Evolutionary conservation across 805 yeast genomes (phyloP), one percentile per base, ranked within the genome.

Genomic region (Schizosaccharomyces osmophilus): DNA sequence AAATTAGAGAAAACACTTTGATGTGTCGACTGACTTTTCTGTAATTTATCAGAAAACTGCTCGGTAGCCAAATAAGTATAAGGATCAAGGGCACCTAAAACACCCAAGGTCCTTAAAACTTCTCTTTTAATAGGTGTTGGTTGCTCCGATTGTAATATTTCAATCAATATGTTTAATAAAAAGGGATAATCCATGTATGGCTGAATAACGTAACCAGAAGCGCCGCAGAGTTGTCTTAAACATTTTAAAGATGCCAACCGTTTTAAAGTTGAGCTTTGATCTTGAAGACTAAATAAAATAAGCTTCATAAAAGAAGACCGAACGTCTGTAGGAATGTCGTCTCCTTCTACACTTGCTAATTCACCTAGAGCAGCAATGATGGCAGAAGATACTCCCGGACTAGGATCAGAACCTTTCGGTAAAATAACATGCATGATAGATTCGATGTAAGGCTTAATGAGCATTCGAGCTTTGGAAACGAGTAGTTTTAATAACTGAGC

Each of bases 161-260:
- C 83, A 3, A 88, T 87, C 36, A 93, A 73, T 71, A 86, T 80
- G 5, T 90, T 87, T 55, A 93, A 73, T 32, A 93, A 74, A 66
- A 87, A 90, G 0, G 97, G 98, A 68, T 89, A 89, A 64, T 88
- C 95, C 32, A 89, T 71, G 55, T 87, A 75, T 0, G 99, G 99
- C 61, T 88, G 90, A 48, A 93, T 89, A n/a, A 93, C 98, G 69
- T 90, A 90, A 2, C 97, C 97, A 0, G 97, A 83, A 1, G 95
- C 84, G 8, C 89, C 81, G 0, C 97, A 82, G 41, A 93, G 73
- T 67, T 88, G 95, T 1, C 96, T 96, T 61, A 93, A 73, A 0
- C 97, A 80, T 66, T 82, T 82, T 64, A 93, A 74, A 0, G 97
- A 95, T 0, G 96, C 88, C 68, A 87, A 93, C 66, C 97, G 77